Percentiles rank a stretch among this genome's conserved stretches.
phyloP scores from a whole-genome alignment of 192 early-diverging fungal genomes.

The Lobosporangium transversale region DNA sequence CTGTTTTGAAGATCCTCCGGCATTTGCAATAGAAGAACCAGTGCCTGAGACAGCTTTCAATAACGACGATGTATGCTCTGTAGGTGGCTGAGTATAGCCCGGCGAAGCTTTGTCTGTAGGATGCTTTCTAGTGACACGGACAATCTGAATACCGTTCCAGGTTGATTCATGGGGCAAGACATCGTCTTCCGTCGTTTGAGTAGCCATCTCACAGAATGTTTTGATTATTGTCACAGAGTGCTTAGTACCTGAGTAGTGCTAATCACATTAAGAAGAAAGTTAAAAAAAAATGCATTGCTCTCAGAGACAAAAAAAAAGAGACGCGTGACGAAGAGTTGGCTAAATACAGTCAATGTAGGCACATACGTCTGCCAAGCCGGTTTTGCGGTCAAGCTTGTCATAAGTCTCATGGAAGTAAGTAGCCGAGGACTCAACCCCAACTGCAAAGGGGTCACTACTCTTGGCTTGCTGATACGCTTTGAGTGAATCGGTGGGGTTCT shows the following conservation, averaged over 20 bases:
- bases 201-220: conserved; percentile 38
- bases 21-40: too few species aligned
- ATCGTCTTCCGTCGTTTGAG: conserved; percentile 46
- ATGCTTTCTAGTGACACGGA: too few species aligned
- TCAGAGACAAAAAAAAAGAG: too few species aligned
- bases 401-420: conserved; percentile 18
- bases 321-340: background rate
- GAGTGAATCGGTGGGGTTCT: conserved; percentile 19
- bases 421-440: conserved; percentile 10
- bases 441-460: conserved; percentile 20
- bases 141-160: conserved; percentile 29
- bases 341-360: background rate
- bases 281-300: background rate
- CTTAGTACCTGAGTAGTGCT: conserved; percentile 21
- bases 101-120: too few species aligned
- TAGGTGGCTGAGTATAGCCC: background rate
- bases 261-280: background rate
- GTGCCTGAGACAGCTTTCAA: conserved; percentile 6
- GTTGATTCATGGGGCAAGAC: conserved; percentile 3
- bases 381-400: conserved; percentile 21
- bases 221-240: conserved; percentile 10
- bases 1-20: too few species aligned
- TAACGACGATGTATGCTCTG: background rate
- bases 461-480: conserved; percentile 20
- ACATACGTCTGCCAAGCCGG: conserved; percentile 29